Evolutionary conservation across 1,284 basidiomycete genomes (phyloP).

Genomic region (Sporisorium iseilematis-ciliati): DNA sequence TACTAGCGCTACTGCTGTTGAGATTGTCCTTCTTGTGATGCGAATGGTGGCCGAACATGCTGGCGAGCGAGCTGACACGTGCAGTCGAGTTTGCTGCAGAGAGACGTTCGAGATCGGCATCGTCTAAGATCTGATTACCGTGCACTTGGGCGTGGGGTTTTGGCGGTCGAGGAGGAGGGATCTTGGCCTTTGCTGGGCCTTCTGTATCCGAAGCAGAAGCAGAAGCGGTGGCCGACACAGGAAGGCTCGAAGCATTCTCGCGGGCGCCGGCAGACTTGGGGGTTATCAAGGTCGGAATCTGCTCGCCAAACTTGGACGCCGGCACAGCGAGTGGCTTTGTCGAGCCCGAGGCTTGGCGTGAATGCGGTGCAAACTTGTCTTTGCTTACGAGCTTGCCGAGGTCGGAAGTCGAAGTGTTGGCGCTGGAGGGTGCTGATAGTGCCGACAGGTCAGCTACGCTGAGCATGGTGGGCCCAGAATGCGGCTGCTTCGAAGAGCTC

Average conservation of each 20-base stretch:
- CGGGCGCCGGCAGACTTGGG: slow-evolving; percentile 9
- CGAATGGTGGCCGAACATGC: slow-evolving; percentile 28
- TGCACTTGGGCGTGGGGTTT: slow-evolving; percentile 28
- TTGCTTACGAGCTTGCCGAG: slow-evolving; percentile 10
- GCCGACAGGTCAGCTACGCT: slow-evolving; percentile 23
- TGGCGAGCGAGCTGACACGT: slow-evolving; percentile 37
- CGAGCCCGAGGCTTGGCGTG: slow-evolving; percentile 9
- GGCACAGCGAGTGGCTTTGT: slow-evolving; percentile 15
- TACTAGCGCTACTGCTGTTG: neutral
- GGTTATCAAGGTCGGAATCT: slow-evolving; percentile 15
- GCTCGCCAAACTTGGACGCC: slow-evolving; percentile 33
- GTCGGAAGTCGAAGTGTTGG: slow-evolving; percentile 31
- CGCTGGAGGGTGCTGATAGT: slow-evolving; percentile 12
- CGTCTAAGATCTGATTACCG: slow-evolving; percentile 42
- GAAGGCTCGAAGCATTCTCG: slow-evolving; percentile 13
- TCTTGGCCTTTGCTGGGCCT: slow-evolving; percentile 21
- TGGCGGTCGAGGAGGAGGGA: slow-evolving; percentile 37
- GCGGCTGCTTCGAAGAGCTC: slow-evolving; percentile 1
- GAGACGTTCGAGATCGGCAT: slow-evolving; percentile 46
- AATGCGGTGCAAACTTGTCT: slow-evolving; percentile 16
- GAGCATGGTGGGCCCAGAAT: slow-evolving; percentile 14
- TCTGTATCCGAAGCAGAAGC: slow-evolving; percentile 43
- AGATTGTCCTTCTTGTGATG: slow-evolving; percentile 8
- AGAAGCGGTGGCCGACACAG: slow-evolving; percentile 27
- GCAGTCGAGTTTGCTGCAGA: slow-evolving; percentile 18